phyloP scores from a whole-genome alignment of 2,329 filamentous ascomycete species.

The Sarocladium oryzae region DNA sequence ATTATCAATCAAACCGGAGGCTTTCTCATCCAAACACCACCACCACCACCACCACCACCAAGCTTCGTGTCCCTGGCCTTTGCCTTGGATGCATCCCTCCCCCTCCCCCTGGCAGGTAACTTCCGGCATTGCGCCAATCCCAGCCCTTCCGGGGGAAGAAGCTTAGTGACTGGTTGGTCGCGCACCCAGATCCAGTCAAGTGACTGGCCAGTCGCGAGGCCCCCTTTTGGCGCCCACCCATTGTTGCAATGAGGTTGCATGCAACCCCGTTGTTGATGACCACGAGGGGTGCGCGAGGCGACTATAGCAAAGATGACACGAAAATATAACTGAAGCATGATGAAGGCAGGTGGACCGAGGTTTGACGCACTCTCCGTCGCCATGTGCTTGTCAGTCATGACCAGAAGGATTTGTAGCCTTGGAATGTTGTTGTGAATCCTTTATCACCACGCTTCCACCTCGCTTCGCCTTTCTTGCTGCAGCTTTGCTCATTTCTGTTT shows the following conservation, averaged over 20 bases:
- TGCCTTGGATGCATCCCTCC: no score
- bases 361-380: neutral
- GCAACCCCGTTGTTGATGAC: neutral
- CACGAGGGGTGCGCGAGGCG: constrained; percentile 6
- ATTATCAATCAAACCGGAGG: constrained; percentile 1
- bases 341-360: neutral
- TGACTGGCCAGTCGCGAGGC: neutral
- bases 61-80: no score
- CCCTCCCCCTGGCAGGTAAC: constrained; percentile 3
- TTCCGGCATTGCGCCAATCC: neutral
- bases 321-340: neutral
- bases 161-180: neutral
- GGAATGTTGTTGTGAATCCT: neutral
- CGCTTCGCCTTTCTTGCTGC: neutral
- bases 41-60: no score
- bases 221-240: neutral
- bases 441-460: neutral
- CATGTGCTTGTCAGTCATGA: constrained; percentile 1
- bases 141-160: neutral
- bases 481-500: neutral
- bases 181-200: neutral
- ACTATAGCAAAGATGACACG: neutral
- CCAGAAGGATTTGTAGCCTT: no score
- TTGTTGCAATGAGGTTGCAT: neutral
- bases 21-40: constrained; percentile 1